Conservation (phyloP, 2,329 filamentous ascomycete genomes). For the Arthrinium puccinioides region DNA sequence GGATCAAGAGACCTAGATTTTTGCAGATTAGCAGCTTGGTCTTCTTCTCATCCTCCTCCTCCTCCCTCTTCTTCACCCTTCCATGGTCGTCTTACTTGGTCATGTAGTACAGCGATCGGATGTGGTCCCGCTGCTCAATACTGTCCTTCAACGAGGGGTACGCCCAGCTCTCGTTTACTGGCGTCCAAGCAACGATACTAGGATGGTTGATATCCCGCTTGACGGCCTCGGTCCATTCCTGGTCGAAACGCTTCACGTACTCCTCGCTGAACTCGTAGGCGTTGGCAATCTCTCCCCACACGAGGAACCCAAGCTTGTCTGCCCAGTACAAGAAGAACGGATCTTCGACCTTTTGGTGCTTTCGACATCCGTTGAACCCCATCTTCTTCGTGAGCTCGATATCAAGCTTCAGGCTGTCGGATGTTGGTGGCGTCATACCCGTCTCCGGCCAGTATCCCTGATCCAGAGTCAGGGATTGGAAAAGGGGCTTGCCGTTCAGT, state of each 20-base stretch:
- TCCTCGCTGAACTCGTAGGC: slow-evolving; percentile 54
- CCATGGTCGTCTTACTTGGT: slow-evolving; percentile 49
- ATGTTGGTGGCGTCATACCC: slow-evolving; percentile 49
- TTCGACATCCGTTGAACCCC: slow-evolving; percentile 59
- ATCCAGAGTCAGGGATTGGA: slow-evolving; percentile 53
- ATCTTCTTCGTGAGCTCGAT: slow-evolving; percentile 51
- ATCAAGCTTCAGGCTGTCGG: slow-evolving; percentile 38
- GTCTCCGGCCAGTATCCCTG: slow-evolving; percentile 59
- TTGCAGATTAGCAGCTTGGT: not conserved
- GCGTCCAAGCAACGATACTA: slow-evolving; percentile 58
- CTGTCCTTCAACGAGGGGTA: slow-evolving; percentile 51
- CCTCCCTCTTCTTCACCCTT: not conserved
- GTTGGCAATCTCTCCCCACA: slow-evolving; percentile 60
- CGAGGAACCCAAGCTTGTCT: slow-evolving; percentile 51
- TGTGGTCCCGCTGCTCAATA: slow-evolving; percentile 54
- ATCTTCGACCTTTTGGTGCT: slow-evolving; percentile 59
- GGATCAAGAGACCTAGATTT: slow-evolving; percentile 44
- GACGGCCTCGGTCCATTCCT: slow-evolving; percentile 58
- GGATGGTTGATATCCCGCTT: slow-evolving; percentile 60
- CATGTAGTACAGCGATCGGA: slow-evolving; percentile 54
- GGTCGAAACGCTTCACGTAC: slow-evolving; percentile 52
- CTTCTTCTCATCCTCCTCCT: not conserved
- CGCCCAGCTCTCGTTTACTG: slow-evolving; percentile 57
- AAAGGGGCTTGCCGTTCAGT: slow-evolving; percentile 50
- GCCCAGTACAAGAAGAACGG: slow-evolving; percentile 55